These are phyloP conservation scores for Chlorella sp. DNA, from an alignment of 139 green algal genomes.

Conservation along the genomic window DNA sequence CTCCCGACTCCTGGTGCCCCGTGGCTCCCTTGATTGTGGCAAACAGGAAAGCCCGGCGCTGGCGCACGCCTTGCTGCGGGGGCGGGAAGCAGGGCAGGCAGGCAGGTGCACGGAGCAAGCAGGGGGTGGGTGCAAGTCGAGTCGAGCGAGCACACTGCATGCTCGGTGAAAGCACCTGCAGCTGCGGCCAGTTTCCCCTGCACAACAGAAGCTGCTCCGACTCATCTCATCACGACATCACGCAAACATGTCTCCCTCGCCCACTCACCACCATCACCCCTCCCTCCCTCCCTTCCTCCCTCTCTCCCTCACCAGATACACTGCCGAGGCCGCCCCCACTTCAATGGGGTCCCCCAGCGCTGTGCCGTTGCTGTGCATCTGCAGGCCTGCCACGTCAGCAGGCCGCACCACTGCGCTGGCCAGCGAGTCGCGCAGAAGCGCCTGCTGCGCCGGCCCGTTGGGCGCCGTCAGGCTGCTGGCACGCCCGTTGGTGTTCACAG, in stretches of 20 bases:
- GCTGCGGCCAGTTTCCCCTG: background rate
- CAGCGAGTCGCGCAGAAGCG: conserved; percentile 40
- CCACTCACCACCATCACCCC: background rate
- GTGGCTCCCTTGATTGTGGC: conserved; percentile 60
- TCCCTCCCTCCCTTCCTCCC: background rate
- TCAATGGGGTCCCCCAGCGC: conserved; percentile 89
- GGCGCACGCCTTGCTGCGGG: conserved; percentile 48
- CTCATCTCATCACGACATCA: too few species aligned
- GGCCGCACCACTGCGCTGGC: background rate
- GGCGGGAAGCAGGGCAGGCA: background rate
- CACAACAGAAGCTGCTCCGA: background rate
- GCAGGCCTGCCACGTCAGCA: conserved; percentile 53
- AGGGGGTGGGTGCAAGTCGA: background rate
- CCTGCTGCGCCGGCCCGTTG: conserved; percentile 84
- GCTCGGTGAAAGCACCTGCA: background rate
- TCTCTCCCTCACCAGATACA: conserved; percentile 58
- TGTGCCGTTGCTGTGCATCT: conserved; percentile 82
- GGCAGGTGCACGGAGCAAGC: background rate
- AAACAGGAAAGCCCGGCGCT: conserved; percentile 48
- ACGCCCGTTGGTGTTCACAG: conserved; percentile 93
- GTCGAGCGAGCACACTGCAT: background rate
- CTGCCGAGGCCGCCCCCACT: conserved; percentile 45
- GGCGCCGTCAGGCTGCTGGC: conserved; percentile 89
- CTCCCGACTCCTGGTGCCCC: conserved; percentile 86
- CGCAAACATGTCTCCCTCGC: background rate